phyloP scores from a whole-genome alignment of 2,329 filamentous ascomycete genomes.

The Aspergillus fischeri region DNA sequence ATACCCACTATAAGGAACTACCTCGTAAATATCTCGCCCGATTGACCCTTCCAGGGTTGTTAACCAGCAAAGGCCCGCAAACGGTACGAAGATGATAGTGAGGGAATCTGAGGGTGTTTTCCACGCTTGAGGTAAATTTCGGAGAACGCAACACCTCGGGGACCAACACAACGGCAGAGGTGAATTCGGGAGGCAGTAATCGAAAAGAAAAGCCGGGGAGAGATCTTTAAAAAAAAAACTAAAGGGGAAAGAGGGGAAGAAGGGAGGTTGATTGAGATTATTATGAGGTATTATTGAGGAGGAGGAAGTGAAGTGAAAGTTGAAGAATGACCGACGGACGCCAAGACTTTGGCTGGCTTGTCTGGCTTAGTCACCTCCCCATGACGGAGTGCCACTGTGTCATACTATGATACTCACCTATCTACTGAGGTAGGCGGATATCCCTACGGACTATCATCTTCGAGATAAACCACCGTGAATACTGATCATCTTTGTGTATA shows the following conservation, averaged over 20 bases:
- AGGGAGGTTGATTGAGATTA: not conserved
- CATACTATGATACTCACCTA: too few relatives aligned
- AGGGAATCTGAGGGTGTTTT: not conserved
- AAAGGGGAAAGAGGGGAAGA: slow-evolving; percentile 2
- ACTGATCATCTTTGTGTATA: not conserved
- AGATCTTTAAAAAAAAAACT: not conserved
- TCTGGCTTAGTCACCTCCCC: not conserved
- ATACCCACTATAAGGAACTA: slow-evolving; percentile 19
- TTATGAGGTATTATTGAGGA: not conserved
- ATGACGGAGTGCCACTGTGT: not conserved
- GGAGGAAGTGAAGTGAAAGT: not conserved
- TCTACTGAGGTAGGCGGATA: not conserved
- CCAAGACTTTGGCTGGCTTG: not conserved
- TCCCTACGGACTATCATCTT: not conserved
- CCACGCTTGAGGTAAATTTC: not conserved
- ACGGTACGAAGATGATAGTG: slow-evolving; percentile 6
- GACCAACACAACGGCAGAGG: not conserved
- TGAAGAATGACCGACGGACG: not conserved
- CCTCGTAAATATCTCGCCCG: slow-evolving; percentile 16
- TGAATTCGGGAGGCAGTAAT: not conserved
- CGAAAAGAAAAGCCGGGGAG: not conserved
- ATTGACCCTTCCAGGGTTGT: slow-evolving; percentile 18
- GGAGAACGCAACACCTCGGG: not conserved
- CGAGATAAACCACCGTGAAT: not conserved
- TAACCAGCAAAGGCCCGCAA: slow-evolving; percentile 14